Conservation (phyloP, 257 asterid species). For the Nicotiana sylvestris region DNA sequence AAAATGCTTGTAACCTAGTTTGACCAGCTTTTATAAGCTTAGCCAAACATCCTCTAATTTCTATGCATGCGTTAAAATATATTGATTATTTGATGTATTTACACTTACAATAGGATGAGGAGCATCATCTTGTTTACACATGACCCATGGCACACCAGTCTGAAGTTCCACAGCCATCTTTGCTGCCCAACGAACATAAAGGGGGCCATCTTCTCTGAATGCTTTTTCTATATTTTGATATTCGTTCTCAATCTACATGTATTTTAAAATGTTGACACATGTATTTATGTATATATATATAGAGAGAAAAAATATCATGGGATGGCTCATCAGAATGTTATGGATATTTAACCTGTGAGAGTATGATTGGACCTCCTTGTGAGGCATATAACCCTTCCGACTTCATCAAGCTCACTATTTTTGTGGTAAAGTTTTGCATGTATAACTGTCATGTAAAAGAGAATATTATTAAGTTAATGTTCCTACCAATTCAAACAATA, state of each 20-base stretch:
- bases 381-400: slow-evolving; percentile 70
- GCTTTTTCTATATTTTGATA: slow-evolving; percentile 59
- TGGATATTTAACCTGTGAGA: slow-evolving; percentile 56
- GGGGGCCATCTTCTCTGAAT: slow-evolving; percentile 46
- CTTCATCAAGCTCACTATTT: slow-evolving; percentile 68
- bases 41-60: too few relatives aligned
- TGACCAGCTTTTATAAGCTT: too few relatives aligned
- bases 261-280: neutral
- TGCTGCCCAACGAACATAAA: slow-evolving; percentile 85
- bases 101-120: slow-evolving; percentile 73
- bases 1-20: too few relatives aligned
- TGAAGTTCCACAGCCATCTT: slow-evolving; percentile 65
- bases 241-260: slow-evolving; percentile 73
- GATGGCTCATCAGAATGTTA: neutral
- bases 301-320: neutral
- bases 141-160: slow-evolving; percentile 88
- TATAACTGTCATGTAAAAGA: slow-evolving; percentile 27
- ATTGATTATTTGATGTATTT: too few relatives aligned
- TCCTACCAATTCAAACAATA: neutral
- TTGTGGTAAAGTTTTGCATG: slow-evolving; percentile 70
- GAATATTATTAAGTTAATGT: neutral
- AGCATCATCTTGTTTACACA: slow-evolving; percentile 96
- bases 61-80: too few relatives aligned
- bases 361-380: slow-evolving; percentile 89
- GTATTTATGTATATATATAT: neutral